Percentiles rank a stretch among this genome's conserved stretches.
Evolutionary conservation across 495 filamentous ascomycete genomes (phyloP).

Genomic region (Hyaloscypha variabilis): DNA sequence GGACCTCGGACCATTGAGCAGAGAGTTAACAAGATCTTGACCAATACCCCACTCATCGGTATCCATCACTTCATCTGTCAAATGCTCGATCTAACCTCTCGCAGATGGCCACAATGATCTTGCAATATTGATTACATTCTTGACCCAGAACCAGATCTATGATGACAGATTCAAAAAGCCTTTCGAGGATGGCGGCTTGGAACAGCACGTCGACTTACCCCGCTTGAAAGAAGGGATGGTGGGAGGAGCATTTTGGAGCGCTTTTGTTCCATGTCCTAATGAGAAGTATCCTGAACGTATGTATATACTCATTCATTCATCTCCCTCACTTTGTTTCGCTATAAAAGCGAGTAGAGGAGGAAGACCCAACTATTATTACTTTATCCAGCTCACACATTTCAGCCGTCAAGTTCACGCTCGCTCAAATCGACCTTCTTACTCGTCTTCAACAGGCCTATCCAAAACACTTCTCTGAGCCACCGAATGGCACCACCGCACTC

Average conservation of each 20-base stretch:
- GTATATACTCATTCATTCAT: slow-evolving; percentile 6
- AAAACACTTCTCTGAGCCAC: slow-evolving; percentile 63
- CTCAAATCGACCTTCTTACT: slow-evolving; percentile 81
- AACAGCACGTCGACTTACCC: slow-evolving; percentile 79
- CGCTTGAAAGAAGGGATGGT: slow-evolving; percentile 57
- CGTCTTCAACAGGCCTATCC: slow-evolving; percentile 73
- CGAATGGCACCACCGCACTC: slow-evolving; percentile 60
- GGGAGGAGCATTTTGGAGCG: slow-evolving; percentile 91
- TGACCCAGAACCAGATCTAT: slow-evolving; percentile 80
- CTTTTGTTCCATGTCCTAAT: slow-evolving; percentile 79
- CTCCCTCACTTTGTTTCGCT: background rate
- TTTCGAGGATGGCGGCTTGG: slow-evolving; percentile 67
- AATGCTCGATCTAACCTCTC: no score
- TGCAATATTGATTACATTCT: slow-evolving; percentile 67
- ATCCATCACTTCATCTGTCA: slow-evolving; percentile 18
- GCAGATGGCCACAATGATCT: slow-evolving; percentile 93
- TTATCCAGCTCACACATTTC: background rate
- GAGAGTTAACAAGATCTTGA: slow-evolving; percentile 70
- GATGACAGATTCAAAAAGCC: slow-evolving; percentile 66
- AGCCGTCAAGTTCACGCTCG: slow-evolving; percentile 72
- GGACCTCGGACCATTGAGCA: slow-evolving; percentile 54
- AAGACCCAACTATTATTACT: no score
- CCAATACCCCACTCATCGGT: slow-evolving; percentile 81
- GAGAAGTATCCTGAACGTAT: slow-evolving; percentile 61
- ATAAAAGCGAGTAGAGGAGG: no score